Evolutionary conservation across 2,329 filamentous ascomycete genomes (phyloP).

Genomic region (Colletotrichum cuscutae): DNA sequence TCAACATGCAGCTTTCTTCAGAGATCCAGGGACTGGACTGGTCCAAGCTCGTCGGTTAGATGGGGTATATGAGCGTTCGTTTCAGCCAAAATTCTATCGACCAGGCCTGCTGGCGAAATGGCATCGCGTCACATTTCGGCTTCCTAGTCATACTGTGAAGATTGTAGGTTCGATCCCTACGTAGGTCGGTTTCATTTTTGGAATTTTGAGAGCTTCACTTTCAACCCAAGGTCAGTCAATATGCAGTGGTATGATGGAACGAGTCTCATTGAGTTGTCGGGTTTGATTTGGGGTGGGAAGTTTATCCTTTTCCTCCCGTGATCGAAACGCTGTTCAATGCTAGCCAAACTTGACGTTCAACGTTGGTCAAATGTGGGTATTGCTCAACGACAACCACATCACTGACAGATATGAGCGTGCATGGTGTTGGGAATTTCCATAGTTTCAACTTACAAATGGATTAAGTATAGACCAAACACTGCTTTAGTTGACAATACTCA

Average conservation of each 20-base stretch:
- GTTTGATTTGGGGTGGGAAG: not conserved
- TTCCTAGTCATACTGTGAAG: slow-evolving; percentile 25
- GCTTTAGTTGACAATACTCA: too few relatives aligned
- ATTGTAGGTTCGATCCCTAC: slow-evolving; percentile 34
- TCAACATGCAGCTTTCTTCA: too few relatives aligned
- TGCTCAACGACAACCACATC: not conserved
- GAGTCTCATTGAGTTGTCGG: not conserved
- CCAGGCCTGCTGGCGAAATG: slow-evolving; percentile 34
- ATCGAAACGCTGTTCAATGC: not conserved
- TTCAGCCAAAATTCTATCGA: too few relatives aligned
- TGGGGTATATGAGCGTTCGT: rapidly evolving
- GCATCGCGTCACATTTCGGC: slow-evolving; percentile 36
- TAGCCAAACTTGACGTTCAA: not conserved
- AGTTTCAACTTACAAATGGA: too few relatives aligned
- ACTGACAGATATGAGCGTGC: too few relatives aligned
- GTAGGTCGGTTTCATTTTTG: slow-evolving; percentile 16
- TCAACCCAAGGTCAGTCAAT: too few relatives aligned
- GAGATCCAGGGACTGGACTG: too few relatives aligned
- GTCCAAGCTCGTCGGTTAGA: too few relatives aligned
- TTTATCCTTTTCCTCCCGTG: not conserved
- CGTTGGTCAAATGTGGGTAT: not conserved
- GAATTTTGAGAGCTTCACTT: too few relatives aligned
- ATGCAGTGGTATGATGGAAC: too few relatives aligned
- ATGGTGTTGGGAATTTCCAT: too few relatives aligned
- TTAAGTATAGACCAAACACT: too few relatives aligned